Evolutionary conservation across 2,329 filamentous ascomycete genomes (phyloP).

Genomic region (Microdochium nivale): DNA sequence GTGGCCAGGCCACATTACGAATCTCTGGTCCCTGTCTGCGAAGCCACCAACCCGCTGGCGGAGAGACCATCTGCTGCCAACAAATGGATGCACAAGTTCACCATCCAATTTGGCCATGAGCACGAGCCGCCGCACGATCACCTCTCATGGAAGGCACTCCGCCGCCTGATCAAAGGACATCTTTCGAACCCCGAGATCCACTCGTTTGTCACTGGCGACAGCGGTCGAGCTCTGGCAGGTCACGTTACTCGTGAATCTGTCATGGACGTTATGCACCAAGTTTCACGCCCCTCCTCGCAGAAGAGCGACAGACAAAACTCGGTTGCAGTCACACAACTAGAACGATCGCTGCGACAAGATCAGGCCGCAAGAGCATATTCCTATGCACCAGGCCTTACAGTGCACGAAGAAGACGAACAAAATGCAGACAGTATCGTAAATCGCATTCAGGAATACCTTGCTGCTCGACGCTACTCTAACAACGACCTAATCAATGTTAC

Average conservation of each 20-base stretch:
- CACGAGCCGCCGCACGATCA: constrained; percentile 5
- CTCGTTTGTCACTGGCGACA: neutral
- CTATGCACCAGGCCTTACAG: constrained; percentile 2
- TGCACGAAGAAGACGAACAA: neutral
- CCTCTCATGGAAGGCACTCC: constrained; percentile 6
- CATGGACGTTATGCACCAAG: neutral
- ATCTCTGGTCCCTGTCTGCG: constrained; percentile 6
- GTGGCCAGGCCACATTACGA: constrained; percentile 4
- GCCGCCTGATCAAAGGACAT: constrained; percentile 2
- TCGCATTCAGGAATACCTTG: constrained; percentile 16
- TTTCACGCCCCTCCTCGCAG: neutral
- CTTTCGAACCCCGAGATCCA: neutral
- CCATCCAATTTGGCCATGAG: constrained; percentile 3
- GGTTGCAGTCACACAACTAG: neutral
- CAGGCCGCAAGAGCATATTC: constrained; percentile 1
- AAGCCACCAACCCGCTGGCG: neutral
- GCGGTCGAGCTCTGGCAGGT: neutral
- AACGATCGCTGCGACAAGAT: neutral
- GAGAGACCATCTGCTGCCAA: neutral
- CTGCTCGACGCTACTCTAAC: constrained; percentile 8
- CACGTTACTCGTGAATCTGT: neutral
- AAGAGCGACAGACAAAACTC: neutral
- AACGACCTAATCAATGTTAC: constrained; percentile 1
- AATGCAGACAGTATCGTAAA: constrained; percentile 13
- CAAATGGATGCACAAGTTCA: constrained; percentile 3